Base-by-base conservation (phyloP, 371 early-diverging fungal genomes). In the Thermomucor indicae-seudaticae region DNA sequence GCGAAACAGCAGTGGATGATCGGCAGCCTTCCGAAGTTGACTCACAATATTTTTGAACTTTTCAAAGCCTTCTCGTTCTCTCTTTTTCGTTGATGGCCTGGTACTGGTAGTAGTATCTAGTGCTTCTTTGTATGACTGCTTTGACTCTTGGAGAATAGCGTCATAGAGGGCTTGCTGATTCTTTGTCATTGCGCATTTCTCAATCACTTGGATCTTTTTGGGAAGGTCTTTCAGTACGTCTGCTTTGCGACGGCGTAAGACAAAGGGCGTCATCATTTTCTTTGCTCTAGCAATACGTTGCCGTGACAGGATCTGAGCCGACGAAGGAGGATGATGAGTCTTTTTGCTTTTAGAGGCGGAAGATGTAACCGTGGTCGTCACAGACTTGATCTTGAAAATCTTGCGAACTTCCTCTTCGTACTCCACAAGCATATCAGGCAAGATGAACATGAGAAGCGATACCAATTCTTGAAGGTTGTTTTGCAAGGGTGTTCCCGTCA, bases 401-500 rank as follows among this genome's bases (percentile, higher is more conserved):
- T 68, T 65, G 23, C 76, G 48, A 10, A 78, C 47, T 6, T 68
- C 72, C 29, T 79, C 78, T 55, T 83, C 81, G 43, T 77, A 74
- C 14, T 78, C 73, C 4, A 78, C 67, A 62, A 98, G 91, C 29
- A 93, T 79, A 14, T 80, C 71, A 0, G 98, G 98, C 90, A 98
- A 78, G 52, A 98, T 89, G 58, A 98, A 93, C 0, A 90, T 88
- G 47, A 98, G 73, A 4, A 98, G 75, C 4, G 95, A 91, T 41
- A 85, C 72, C 7, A 86, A 67, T 51, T 86, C 88, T 51, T 85
- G 84, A 10, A 94, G 72, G 47, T 92, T 93, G 64, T 98, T 98
- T 54, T 98, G 96, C 1, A 98, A 67, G 0, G 84, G 88, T 39
- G 83, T 80, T 63, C 88, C 90, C 1, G 95, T 90, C 40, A 89